Base-by-base conservation (phyloP, 2,329 filamentous ascomycete genomes). In the Aspergillus tanneri region DNA sequence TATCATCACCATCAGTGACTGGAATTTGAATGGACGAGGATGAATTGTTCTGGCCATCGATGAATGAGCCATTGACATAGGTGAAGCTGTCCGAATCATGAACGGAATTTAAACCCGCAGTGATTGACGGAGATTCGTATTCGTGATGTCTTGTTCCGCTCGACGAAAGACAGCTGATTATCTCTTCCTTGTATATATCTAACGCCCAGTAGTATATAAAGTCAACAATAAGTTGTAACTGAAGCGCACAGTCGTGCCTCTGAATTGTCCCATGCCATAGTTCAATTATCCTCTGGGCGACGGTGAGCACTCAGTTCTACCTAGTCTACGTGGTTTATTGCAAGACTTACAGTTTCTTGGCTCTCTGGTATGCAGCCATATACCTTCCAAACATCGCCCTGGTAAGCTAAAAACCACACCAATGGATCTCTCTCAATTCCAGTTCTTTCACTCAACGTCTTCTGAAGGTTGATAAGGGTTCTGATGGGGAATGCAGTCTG, bases 181-280 rank as follows among this genome's bases (percentile, higher is more conserved):
- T 38, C n/a, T 52, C 36, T 7, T 43, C 24, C 32, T 56, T 52
- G 41, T 59, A 62, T 21, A 58, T 54, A 34, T 62, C 58, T 12
- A 60, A 44, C 12, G 61, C 62, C 62, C 62, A 64, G 41, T 62
- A 58, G 40, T 52, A 53, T 21, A 64, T 58, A 40, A 55, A 57
- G 38, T 64, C 62, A 30, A 63, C 37, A 35, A 64, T 60, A 25
- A 64, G 50, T 11, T 58, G 43, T 10, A 64, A 54, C 42, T 62
- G 62, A n/a, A 64, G 47, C 12, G 61, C 55, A 38, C 51, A 46
- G 32, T 62, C 56, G 46, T 52, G 22, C 18, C 27, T 48, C 25
- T 49, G 40, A 30, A 61, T 48, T 16, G 41, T 52, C 21, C 59
- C 58, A 44, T 54, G 47, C 59, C 58, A 62, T 9, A 62, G 53